Evolutionary conservation across 1,284 basidiomycete genomes (phyloP), one percentile per base, ranked within the genome.

Genomic region (Inonotus obliquus): DNA sequence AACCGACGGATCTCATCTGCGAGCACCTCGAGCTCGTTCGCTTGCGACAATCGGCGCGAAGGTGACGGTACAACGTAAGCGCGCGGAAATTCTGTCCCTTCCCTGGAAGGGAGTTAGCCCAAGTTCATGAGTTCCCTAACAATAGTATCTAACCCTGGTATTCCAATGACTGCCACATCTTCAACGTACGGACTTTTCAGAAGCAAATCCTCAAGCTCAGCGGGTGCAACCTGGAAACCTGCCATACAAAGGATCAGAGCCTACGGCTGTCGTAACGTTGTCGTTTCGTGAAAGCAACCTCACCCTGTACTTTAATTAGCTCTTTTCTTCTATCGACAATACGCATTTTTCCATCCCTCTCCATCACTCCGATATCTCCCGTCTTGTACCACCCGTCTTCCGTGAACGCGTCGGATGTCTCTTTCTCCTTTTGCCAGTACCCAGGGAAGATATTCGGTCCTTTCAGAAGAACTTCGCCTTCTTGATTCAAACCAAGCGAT

Each of bases 181-280:
- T 82, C 83, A 23, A 92, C 77, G 2, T 87, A 80, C 0, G 87
- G 84, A 67, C 93, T 88, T 4, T 81, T 81, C 13, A 94, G 73
- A 1, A 94, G 80, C 0, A 92, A 72, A 41, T 81, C 81, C 69
- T 94, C 92, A 1, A 94, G 78, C 67, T 93, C 92, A 0, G 92
- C 91, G 0, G 92, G 92, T 0, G 92, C 83, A 17, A 94, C 92
- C 88, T 70, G 69, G 11, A 66, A 59, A 6, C 65, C 67, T 14
- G 57, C 61, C 23, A 21, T 32, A 32, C 4, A 4, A 32, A 32
- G 27, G 2, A 14, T 38, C 17, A 47, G n/a, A 17, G 41, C 21
- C 17, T 19, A 38, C 25, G 27, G 2, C 7, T 44, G 13, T 32
- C 41, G 17, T 44, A 17, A n/a, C 41, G 2, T 5, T 7, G 19